A percentile compares a stretch with the other conserved stretches of the same genome.
phyloP scores from a whole-genome alignment of 345 rosid genomes.

The Rubroshorea leprosula region DNA sequence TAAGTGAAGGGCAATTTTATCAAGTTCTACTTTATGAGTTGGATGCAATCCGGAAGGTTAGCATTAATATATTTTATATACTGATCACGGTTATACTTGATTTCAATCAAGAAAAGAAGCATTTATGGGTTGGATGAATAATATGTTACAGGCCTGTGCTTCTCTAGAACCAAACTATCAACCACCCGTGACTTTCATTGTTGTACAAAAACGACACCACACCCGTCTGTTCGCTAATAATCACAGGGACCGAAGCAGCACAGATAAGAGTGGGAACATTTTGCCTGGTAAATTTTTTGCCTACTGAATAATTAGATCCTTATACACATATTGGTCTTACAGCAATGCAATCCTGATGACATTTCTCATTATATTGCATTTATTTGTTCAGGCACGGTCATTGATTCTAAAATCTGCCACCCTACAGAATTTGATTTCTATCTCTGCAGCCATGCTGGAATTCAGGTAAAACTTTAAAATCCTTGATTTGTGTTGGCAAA shows the following conservation, averaged over 20 bases:
- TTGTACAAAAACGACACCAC: constrained; percentile 96
- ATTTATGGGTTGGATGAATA: constrained; percentile 9
- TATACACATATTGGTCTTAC: neutral
- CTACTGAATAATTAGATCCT: neutral
- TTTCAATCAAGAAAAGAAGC: neutral
- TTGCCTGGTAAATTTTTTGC: constrained; percentile 63
- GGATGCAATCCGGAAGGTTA: constrained; percentile 81
- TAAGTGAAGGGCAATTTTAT: constrained; percentile 96
- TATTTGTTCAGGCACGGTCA: constrained; percentile 70
- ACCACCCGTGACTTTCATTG: constrained; percentile 95
- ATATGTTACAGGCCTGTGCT: constrained; percentile 66
- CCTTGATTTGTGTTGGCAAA: neutral
- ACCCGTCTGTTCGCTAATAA: constrained; percentile 91
- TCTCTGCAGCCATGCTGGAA: constrained; percentile 98
- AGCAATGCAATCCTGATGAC: neutral
- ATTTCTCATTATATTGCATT: constrained; percentile 5
- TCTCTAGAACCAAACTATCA: constrained; percentile 97
- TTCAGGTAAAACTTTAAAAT: constrained; percentile 55
- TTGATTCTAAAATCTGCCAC: constrained; percentile 92
- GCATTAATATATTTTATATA: neutral
- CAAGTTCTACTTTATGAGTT: constrained; percentile 78
- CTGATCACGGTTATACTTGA: neutral
- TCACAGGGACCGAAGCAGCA: constrained; percentile 88
- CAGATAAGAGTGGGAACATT: constrained; percentile 85
- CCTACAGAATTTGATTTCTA: constrained; percentile 95